Conservation (phyloP, 768 basidiomycete genomes). For the Leccinum imitatum region DNA sequence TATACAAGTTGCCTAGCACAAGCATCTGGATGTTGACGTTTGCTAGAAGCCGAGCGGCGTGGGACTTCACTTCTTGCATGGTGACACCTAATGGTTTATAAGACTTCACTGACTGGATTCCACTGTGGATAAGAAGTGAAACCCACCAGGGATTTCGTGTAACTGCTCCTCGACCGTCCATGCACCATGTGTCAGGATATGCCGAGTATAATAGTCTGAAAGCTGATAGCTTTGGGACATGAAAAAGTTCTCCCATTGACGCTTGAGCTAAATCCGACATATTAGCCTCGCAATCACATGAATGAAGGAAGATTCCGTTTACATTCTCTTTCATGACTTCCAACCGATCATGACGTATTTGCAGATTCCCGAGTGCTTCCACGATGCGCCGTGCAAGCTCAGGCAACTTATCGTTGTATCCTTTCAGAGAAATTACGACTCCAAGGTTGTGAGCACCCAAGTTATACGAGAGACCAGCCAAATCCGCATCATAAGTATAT, state of each 20-base stretch:
- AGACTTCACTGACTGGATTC: background rate
- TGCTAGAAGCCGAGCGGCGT: conserved; percentile 58
- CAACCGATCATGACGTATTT: conserved; percentile 70
- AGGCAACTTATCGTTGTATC: conserved; percentile 91
- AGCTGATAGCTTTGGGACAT: conserved; percentile 80
- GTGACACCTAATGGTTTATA: conserved; percentile 55
- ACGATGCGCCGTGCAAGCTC: conserved; percentile 73
- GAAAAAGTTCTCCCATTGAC: conserved; percentile 84
- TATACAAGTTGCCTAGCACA: conserved; percentile 80
- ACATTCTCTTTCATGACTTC: conserved; percentile 86
- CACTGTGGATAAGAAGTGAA: background rate
- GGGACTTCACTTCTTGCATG: conserved; percentile 63
- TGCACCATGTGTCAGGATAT: conserved; percentile 66
- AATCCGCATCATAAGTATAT: conserved; percentile 87
- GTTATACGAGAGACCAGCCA: conserved; percentile 82
- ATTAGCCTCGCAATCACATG: conserved; percentile 1
- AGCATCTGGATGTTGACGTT: conserved; percentile 70
- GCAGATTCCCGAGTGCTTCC: conserved; percentile 61
- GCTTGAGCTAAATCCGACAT: conserved; percentile 51
- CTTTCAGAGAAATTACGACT: conserved; percentile 64
- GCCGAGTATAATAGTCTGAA: conserved; percentile 72
- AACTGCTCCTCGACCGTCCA: conserved; percentile 82
- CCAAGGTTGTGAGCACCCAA: conserved; percentile 64
- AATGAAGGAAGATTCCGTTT: conserved; percentile 14
- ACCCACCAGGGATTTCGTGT: conserved; percentile 69